Evolutionary conservation across 2,329 filamentous ascomycete species (phyloP).

Genomic region (Myriosclerotinia duriaeana): DNA sequence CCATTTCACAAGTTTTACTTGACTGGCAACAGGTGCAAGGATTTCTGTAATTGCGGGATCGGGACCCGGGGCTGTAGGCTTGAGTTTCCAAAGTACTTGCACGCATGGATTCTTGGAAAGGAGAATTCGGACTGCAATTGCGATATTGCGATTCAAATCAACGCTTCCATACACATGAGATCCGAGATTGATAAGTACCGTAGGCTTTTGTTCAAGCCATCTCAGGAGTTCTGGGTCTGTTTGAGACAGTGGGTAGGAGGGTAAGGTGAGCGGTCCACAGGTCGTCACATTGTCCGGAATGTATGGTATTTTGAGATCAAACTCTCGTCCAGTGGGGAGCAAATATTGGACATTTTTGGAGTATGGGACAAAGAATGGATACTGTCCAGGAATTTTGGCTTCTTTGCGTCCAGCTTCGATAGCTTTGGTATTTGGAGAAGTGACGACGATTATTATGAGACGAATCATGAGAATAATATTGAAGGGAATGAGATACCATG

Average conservation of each 20-base stretch:
- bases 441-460: slow-evolving; percentile 31
- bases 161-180: slow-evolving; percentile 37
- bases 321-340: slow-evolving; percentile 30
- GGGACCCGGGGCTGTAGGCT: slow-evolving; percentile 26
- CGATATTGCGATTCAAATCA: slow-evolving; percentile 44
- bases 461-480: slow-evolving; percentile 46
- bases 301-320: slow-evolving; percentile 44
- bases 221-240: slow-evolving; percentile 45
- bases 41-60: slow-evolving; percentile 20
- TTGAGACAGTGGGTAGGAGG: slow-evolving; percentile 40
- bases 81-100: slow-evolving; percentile 44
- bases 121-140: slow-evolving; percentile 42
- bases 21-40: slow-evolving; percentile 27
- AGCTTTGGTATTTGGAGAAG: slow-evolving; percentile 29
- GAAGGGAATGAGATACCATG: slow-evolving; percentile 45
- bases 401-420: slow-evolving; percentile 36
- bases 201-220: slow-evolving; percentile 48
- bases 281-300: slow-evolving; percentile 46
- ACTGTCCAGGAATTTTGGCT: slow-evolving; percentile 32
- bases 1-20: slow-evolving; percentile 46
- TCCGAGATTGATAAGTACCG: slow-evolving; percentile 52
- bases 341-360: slow-evolving; percentile 38
- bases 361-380: slow-evolving; percentile 38
- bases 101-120: slow-evolving; percentile 38
- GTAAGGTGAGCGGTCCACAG: slow-evolving; percentile 50